A percentile compares a stretch with the other conserved stretches of the same genome.
These are phyloP conservation scores for Centaurea solstitialis DNA, from an alignment of 129 eudicot genomes.

Conservation along the genomic window DNA sequence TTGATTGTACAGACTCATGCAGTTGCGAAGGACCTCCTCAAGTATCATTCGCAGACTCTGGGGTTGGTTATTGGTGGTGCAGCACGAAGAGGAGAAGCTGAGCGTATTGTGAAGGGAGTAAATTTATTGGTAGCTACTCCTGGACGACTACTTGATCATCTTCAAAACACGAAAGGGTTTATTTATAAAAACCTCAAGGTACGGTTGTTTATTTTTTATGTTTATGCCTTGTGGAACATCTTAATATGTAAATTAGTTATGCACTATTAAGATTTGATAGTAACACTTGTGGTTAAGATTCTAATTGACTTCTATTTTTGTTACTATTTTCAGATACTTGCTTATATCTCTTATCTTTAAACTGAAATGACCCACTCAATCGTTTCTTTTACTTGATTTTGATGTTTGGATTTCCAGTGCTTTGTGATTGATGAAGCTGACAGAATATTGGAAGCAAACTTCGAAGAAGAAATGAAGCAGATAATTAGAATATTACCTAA, in stretches of 20 bases:
- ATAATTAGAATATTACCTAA: conserved; percentile 77
- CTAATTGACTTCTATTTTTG: background rate
- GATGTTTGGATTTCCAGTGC: conserved; percentile 53
- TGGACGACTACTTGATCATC: conserved; percentile 93
- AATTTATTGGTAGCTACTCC: conserved; percentile 90
- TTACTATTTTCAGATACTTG: background rate
- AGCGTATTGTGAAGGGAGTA: conserved; percentile 84
- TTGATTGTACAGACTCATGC: conserved; percentile 67
- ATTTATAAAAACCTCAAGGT: conserved; percentile 79
- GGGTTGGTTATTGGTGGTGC: conserved; percentile 89
- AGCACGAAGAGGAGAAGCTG: conserved; percentile 68
- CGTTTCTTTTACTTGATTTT: background rate
- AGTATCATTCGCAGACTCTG: conserved; percentile 84
- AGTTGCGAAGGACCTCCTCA: conserved; percentile 81
- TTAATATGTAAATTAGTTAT: background rate
- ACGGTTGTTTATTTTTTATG: background rate
- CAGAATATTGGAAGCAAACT: conserved; percentile 88
- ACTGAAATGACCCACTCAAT: background rate
- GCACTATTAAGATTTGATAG: background rate
- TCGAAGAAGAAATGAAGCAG: conserved; percentile 92
- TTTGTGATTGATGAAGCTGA: conserved; percentile 95
- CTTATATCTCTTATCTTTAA: background rate
- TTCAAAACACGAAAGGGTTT: conserved; percentile 86
- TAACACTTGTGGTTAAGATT: background rate
- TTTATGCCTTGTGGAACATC: background rate